These are phyloP conservation scores for Fomitopsis pulvina DNA, from an alignment of 768 basidiomycete species.

Conservation along the genomic window DNA sequence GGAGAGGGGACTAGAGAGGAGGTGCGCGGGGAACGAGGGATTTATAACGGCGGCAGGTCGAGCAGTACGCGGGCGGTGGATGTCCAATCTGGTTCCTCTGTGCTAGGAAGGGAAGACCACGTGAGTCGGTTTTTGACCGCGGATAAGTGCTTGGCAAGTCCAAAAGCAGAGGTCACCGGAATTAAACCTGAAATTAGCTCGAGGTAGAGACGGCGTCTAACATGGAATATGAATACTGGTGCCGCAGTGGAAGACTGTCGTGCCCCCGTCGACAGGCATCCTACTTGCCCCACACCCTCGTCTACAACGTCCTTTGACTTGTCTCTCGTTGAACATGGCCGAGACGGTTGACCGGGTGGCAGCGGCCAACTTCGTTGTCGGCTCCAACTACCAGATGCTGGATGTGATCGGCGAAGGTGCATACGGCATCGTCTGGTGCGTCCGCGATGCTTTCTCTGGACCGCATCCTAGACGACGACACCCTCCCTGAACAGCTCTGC, in stretches of 20 bases:
- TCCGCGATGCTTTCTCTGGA: constrained; percentile 3
- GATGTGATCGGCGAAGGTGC: constrained; percentile 93
- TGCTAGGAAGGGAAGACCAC: neutral
- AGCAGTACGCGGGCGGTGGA: constrained; percentile 2
- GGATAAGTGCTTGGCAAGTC: constrained; percentile 1
- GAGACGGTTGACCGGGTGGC: constrained; percentile 25
- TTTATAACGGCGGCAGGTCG: neutral
- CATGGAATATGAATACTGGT: too few relatives aligned
- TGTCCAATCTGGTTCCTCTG: neutral
- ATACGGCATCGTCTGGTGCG: constrained; percentile 84
- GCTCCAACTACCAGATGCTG: constrained; percentile 76
- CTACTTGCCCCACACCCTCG: too few relatives aligned
- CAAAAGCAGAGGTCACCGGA: too few relatives aligned
- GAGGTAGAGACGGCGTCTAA: too few relatives aligned
- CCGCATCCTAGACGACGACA: neutral
- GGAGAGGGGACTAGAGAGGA: neutral
- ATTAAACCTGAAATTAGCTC: too few relatives aligned
- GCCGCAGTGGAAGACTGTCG: too few relatives aligned
- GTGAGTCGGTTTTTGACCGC: neutral
- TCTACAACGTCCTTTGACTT: too few relatives aligned
- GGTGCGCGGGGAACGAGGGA: neutral
- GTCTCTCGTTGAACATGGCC: constrained; percentile 1
- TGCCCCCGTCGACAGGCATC: too few relatives aligned
- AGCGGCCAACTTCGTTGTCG: constrained; percentile 28
- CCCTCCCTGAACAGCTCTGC: constrained; percentile 47